These are phyloP conservation scores for Nephelium lappaceum DNA, from an alignment of 345 rosid species.

Conservation along the genomic window DNA sequence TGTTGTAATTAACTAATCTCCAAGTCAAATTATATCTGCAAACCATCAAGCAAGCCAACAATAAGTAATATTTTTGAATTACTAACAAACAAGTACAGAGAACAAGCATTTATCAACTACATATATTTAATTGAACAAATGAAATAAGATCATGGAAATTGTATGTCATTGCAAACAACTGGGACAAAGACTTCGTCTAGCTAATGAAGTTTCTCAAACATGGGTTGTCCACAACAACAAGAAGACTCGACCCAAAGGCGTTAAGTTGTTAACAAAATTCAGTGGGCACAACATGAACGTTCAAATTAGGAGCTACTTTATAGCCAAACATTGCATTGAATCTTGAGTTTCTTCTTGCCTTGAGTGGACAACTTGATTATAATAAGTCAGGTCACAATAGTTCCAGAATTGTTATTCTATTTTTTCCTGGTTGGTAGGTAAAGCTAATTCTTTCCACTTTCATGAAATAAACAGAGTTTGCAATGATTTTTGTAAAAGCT, in stretches of 20 bases:
- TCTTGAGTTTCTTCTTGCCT: neutral
- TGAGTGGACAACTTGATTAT: neutral
- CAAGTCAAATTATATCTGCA: neutral
- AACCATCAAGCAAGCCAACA: constrained; percentile 3
- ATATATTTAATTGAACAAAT: neutral
- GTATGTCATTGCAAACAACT: neutral
- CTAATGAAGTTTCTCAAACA: neutral
- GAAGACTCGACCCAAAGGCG: neutral
- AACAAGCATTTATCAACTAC: neutral
- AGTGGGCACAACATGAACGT: neutral
- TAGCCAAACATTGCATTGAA: neutral
- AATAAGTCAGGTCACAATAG: neutral
- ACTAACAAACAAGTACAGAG: neutral
- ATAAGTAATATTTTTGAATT: neutral
- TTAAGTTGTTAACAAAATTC: neutral
- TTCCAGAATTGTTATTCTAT: neutral
- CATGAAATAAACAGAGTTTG: neutral
- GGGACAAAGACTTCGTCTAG: neutral
- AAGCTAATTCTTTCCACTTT: neutral
- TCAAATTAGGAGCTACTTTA: neutral
- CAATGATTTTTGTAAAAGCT: too few species aligned
- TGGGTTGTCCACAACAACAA: neutral
- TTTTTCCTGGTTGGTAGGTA: too few species aligned
- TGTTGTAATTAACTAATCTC: neutral
- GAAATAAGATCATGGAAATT: neutral